Evolutionary conservation across 441 rosid genomes (phyloP), one percentile per base, ranked within the genome.

Genomic region (Syzygium syzygioides): DNA sequence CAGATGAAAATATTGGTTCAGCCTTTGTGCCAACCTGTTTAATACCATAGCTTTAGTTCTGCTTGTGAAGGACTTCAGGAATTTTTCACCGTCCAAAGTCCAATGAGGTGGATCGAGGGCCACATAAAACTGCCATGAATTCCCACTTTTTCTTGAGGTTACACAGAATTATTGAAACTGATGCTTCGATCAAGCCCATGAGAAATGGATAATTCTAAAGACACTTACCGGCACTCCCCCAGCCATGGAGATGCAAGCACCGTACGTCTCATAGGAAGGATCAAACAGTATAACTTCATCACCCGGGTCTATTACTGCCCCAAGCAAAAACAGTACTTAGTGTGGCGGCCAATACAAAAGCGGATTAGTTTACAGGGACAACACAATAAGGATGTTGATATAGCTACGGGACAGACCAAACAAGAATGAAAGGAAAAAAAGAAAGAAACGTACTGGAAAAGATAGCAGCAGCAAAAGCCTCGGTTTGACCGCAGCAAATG

Each of bases 201-300:
- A 64, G 50, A 15, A 71, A 37, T 4, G 2, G 50, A 37, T 20
- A 55, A 8, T 48, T 14, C 57, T 87, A 23, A 59, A 85, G 64
- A 86, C 57, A 37, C 93, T 91, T 88, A 95, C 97, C 28, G 95
- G 95, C 37, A 92, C 90, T 53, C 95, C 97, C 37, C 97, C 95
- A 64, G 94, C 95, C 90, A 94, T 88, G 79, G 90, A 90, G 66
- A 95, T 93, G 91, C 91, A 87, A 48, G 91, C 95, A n/a, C 90
- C 94, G 28, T 94, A 95, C 25, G 96, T 92, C 90, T 94, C 95
- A 88, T 90, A 94, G 26, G 92, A 89, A 88, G 97, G 97, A 57
- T 92, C 96, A 89, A 95, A 95, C 85, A 95, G 87, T 88, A 95
- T 88, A 52, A 94, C 96, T 89, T 94, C 95, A 90, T 95, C 97